Percentiles rank a stretch among this genome's conserved stretches.
phyloP scores from a whole-genome alignment of 2,329 filamentous ascomycete species.

The Microascus cirrosus region DNA sequence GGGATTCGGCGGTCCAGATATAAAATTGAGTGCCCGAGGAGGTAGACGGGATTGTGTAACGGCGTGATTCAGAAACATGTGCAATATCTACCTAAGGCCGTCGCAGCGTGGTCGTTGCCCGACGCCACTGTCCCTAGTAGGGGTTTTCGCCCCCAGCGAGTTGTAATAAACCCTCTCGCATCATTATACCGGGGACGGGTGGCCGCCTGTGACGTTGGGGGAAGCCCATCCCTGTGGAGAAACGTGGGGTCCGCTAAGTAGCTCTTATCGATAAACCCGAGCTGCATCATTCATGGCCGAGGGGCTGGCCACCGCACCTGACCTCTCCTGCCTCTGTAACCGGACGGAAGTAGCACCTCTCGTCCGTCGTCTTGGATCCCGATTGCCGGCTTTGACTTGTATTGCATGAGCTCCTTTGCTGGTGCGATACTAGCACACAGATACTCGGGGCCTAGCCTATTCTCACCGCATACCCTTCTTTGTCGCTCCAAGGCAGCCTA shows the following conservation, averaged over 20 bases:
- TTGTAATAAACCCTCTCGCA: background rate
- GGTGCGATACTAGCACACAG: background rate
- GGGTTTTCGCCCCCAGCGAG: background rate
- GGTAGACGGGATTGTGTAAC: too few relatives aligned
- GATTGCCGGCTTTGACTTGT: background rate
- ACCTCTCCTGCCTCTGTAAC: background rate
- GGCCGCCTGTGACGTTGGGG: too few relatives aligned
- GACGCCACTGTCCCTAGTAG: too few relatives aligned
- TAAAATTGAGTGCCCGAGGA: too few relatives aligned
- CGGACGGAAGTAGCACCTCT: conserved; percentile 5
- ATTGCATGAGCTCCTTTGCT: background rate
- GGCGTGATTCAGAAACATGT: too few relatives aligned
- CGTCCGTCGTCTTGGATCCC: background rate
- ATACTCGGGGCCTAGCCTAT: background rate
- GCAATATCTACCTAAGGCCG: too few relatives aligned
- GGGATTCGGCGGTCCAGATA: too few relatives aligned
- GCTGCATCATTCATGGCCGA: background rate
- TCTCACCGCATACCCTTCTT: background rate
- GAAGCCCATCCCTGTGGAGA: background rate
- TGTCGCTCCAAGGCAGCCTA: background rate
- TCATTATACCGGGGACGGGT: too few relatives aligned
- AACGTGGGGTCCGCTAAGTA: background rate
- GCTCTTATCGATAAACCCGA: background rate
- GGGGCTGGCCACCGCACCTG: background rate
- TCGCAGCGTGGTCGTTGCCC: too few relatives aligned